Base-by-base conservation (phyloP, 1,284 basidiomycete genomes). In the Ganoderma sinense region DNA sequence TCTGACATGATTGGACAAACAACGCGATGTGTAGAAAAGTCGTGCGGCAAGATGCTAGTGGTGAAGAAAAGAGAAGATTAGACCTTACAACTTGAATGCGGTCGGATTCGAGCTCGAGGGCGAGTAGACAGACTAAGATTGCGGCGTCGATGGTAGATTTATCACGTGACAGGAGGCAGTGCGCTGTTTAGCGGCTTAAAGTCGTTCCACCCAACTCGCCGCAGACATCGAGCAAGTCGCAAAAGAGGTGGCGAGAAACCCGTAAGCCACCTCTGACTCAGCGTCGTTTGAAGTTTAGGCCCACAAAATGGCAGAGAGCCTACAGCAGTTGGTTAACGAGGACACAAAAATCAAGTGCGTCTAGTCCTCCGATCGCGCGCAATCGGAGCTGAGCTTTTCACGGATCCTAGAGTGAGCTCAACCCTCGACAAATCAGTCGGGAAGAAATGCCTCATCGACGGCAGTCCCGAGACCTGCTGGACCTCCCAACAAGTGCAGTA, bases 341-440 rank as follows among this genome's bases (percentile, higher is more conserved):
- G 69, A 73, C 8, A 77, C 74, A 1, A 75, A 71, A 43, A 69
- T 77, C 43, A 75, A 74, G 75, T 77, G 62, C 33, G 74, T 71
- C 18, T 6, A 10, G 7, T 33, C 33, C 39, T n/a, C 16, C 13
- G 60, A 85, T 91, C 77, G 14, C 89, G 86, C 10, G 48, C 14
- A 48, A 18, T 56, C n/a, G 18, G 26, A 31, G 16, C 43, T 61
- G n/a, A 64, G n/a, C 31, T 43, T 48, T 8, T n/a, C 39, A 45
- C 33, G 45, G n/a, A n/a, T n/a, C n/a, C n/a, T 69, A 95, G 94
- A 84, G 94, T 94, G 73, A 94, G 92, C 80, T 94, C 93, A n/a
- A 90, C 90, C 2, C 83, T 94, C n/a, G 91, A 94, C 78, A 94
- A 91, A 78, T 87, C 90, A 2, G 88, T 88, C 16, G 88, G 89